A percentile compares a stretch with the other conserved stretches of the same genome.
Conservation (phyloP, 1,284 basidiomycete genomes). For the Porodaedalea pini region DNA sequence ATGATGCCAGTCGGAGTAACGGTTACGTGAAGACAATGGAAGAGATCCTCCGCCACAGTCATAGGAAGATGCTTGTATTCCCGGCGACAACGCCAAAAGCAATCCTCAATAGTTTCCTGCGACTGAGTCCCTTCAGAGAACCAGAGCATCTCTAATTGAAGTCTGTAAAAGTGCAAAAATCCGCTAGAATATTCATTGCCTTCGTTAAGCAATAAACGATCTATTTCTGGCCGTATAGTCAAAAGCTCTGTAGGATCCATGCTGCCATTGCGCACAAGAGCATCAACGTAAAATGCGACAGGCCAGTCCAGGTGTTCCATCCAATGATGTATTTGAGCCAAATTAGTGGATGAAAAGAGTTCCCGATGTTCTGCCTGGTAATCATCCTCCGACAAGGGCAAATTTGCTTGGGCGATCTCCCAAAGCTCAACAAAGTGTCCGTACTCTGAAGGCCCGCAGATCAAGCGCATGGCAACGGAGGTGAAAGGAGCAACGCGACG, state of each 20-base stretch:
- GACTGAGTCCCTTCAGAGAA: slow-evolving; percentile 27
- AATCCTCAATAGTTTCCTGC: slow-evolving; percentile 30
- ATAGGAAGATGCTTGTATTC: slow-evolving; percentile 27
- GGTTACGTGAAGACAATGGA: slow-evolving; percentile 51
- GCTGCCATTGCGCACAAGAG: slow-evolving; percentile 38
- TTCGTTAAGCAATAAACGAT: slow-evolving; percentile 16
- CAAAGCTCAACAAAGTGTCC: slow-evolving; percentile 37
- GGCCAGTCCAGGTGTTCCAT: slow-evolving; percentile 42
- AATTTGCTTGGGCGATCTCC: slow-evolving; percentile 31
- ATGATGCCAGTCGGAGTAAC: slow-evolving; percentile 57
- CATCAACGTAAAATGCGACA: slow-evolving; percentile 55
- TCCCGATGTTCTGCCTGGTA: slow-evolving; percentile 38
- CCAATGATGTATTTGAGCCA: slow-evolving; percentile 36
- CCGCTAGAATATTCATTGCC: slow-evolving; percentile 36
- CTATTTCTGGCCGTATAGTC: slow-evolving; percentile 5
- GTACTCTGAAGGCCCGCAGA: slow-evolving; percentile 39
- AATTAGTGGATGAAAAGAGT: slow-evolving; percentile 40
- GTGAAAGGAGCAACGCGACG: slow-evolving; percentile 39
- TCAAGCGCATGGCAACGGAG: slow-evolving; percentile 46
- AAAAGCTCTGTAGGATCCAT: slow-evolving; percentile 49
- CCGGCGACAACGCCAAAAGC: slow-evolving; percentile 34
- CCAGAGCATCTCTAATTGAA: slow-evolving; percentile 30
- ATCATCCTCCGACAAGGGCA: slow-evolving; percentile 34
- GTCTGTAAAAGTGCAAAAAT: slow-evolving; percentile 43
- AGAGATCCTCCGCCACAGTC: slow-evolving; percentile 39